Evolutionary conservation across 805 yeast genomes (phyloP).

Genomic region (Monosporozyma aerobia): DNA sequence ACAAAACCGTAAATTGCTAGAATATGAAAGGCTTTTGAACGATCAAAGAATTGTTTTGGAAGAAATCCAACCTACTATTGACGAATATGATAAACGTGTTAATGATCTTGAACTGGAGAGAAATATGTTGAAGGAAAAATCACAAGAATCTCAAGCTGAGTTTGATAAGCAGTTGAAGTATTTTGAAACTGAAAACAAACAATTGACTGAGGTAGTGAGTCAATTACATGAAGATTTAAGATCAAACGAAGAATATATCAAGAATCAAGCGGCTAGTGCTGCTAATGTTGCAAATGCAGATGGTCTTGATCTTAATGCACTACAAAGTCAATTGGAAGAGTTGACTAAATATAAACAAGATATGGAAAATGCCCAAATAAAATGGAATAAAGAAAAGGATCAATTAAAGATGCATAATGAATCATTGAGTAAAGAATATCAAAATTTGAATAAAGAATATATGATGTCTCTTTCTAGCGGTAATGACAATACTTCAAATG

Average conservation of each 20-base stretch:
- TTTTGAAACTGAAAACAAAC: conserved; percentile 25
- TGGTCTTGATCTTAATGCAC: conserved; percentile 1
- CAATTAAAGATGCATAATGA: conserved; percentile 23
- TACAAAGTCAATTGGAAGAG: conserved; percentile 8
- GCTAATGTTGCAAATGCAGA: neutral
- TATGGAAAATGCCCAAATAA: conserved; percentile 9
- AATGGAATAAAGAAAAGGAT: conserved; percentile 24
- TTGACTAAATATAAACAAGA: conserved; percentile 9
- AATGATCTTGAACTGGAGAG: conserved; percentile 24
- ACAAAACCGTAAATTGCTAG: conserved; percentile 16
- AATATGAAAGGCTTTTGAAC: conserved; percentile 22
- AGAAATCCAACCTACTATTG: conserved; percentile 27
- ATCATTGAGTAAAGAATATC: conserved; percentile 23
- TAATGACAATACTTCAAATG: conserved; percentile 6
- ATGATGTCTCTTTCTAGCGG: conserved; percentile 12
- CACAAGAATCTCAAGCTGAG: conserved; percentile 19
- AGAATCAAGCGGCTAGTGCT: neutral
- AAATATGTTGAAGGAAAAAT: conserved; percentile 15
- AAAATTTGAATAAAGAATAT: conserved; percentile 21
- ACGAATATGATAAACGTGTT: conserved; percentile 26
- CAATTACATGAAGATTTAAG: conserved; percentile 27
- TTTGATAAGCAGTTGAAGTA: conserved; percentile 21
- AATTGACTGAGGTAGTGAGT: conserved; percentile 26
- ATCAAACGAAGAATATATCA: conserved; percentile 17
- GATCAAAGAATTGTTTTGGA: conserved; percentile 27